These are phyloP conservation scores for Cudoniella acicularis DNA, from an alignment of 495 filamentous ascomycete species.

Conservation along the genomic window DNA sequence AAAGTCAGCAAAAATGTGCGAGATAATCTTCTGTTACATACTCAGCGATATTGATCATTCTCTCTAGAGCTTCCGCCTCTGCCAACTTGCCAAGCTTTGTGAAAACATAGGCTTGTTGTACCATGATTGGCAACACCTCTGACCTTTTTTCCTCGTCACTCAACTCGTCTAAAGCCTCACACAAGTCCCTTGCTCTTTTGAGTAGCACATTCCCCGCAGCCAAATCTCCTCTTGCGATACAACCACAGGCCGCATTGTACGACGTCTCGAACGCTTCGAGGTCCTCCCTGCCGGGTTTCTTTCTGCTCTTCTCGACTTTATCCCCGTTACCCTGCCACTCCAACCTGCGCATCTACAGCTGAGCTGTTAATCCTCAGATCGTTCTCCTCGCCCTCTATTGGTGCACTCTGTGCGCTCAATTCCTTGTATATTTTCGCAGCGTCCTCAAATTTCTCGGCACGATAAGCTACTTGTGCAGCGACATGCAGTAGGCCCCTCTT, in stretches of 20 bases:
- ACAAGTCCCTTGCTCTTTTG: constrained; percentile 82
- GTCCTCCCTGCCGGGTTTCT: constrained; percentile 65
- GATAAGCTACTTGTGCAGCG: constrained; percentile 84
- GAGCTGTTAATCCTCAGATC: constrained; percentile 83
- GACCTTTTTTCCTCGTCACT: constrained; percentile 75
- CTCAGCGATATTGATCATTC: constrained; percentile 60
- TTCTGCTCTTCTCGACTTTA: constrained; percentile 35
- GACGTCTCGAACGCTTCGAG: constrained; percentile 89
- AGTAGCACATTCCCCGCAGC: constrained; percentile 71
- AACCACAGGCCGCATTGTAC: constrained; percentile 87
- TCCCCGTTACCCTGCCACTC: constrained; percentile 66
- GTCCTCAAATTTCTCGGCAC: constrained; percentile 73
- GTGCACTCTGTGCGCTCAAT: constrained; percentile 45
- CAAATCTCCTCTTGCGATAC: constrained; percentile 77
- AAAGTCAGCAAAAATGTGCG: constrained; percentile 3
- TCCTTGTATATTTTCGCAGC: constrained; percentile 67
- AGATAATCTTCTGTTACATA: constrained; percentile 36
- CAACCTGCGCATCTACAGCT: constrained; percentile 79
- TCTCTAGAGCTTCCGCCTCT: constrained; percentile 65
- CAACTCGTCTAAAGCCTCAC: constrained; percentile 78
- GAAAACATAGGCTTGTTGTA: constrained; percentile 82
- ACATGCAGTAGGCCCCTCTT: constrained; percentile 71
- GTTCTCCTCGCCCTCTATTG: constrained; percentile 65
- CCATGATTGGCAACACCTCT: constrained; percentile 79
- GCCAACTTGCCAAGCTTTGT: constrained; percentile 65